Conservation (phyloP, 129 eudicot species). For the Gnaphalium uliginosum region DNA sequence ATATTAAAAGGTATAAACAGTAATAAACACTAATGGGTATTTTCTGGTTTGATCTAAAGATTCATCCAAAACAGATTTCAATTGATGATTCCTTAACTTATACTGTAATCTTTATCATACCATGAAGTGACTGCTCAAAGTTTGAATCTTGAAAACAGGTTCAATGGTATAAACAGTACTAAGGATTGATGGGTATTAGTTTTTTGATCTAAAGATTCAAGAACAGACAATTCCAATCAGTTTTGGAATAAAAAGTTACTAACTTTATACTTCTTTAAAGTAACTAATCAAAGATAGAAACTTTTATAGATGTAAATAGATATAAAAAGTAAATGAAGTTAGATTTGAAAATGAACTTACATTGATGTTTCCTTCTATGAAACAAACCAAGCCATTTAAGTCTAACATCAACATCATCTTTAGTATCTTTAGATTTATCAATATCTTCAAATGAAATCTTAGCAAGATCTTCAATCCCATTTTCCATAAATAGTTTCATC, state of each 20-base stretch:
- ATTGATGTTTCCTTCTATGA: constrained; percentile 92
- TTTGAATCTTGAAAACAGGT: background rate
- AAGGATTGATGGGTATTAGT: constrained; percentile 6
- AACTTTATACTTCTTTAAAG: constrained; percentile 5
- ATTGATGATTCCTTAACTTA: background rate
- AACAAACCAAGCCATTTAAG: constrained; percentile 98
- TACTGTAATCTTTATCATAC: background rate
- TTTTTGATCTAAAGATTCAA: constrained; percentile 16
- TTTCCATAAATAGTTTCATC: constrained; percentile 79
- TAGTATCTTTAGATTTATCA: constrained; percentile 57
- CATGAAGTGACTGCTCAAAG: background rate
- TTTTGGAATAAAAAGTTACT: background rate
- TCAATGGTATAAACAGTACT: background rate
- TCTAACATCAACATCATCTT: constrained; percentile 93
- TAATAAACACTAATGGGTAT: constrained; percentile 17
- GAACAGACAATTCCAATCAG: background rate
- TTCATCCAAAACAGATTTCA: background rate
- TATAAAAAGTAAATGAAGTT: background rate
- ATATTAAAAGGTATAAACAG: constrained; percentile 3
- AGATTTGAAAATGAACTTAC: constrained; percentile 46
- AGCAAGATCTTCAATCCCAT: constrained; percentile 82
- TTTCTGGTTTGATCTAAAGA: constrained; percentile 24
- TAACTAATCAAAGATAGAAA: constrained; percentile 13
- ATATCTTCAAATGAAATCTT: constrained; percentile 66
- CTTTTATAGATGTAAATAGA: background rate